Conservation (phyloP, 1,139 yeast genomes). For the Pichia sp. region DNA sequence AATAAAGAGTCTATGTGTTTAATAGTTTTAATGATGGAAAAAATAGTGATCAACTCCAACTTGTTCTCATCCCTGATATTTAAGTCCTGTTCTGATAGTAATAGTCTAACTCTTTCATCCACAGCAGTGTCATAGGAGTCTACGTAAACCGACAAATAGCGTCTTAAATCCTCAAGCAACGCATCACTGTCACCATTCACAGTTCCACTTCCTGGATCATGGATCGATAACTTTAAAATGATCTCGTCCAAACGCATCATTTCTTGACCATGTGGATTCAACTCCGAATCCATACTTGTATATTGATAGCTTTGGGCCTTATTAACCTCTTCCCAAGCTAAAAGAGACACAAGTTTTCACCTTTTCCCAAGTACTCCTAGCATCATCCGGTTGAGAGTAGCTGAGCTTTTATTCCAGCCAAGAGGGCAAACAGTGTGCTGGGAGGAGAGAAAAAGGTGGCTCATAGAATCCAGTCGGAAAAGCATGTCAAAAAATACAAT, state of each 20-base stretch:
- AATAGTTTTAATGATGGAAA: constrained; percentile 21
- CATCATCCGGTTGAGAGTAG: background rate
- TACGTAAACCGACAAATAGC: background rate
- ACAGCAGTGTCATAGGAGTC: constrained; percentile 3
- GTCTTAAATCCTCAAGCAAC: background rate
- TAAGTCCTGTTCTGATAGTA: background rate
- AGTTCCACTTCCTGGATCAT: background rate
- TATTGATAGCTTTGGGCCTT: no score
- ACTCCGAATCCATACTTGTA: background rate
- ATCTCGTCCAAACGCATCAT: background rate
- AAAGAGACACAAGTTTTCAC: background rate
- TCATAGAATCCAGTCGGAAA: background rate
- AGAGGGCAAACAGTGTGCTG: background rate
- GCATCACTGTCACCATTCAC: background rate
- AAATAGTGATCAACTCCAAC: constrained; percentile 26
- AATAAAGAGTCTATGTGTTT: constrained; percentile 19
- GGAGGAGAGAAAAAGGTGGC: background rate
- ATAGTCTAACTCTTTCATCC: background rate
- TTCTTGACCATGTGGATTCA: background rate
- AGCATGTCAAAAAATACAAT: background rate
- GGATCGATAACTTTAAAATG: background rate
- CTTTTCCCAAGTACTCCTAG: background rate
- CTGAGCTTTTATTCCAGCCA: background rate
- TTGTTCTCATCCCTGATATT: constrained; percentile 19
- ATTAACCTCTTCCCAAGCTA: no score